Percentiles rank a stretch among this genome's conserved stretches.
Evolutionary conservation across 2,329 filamentous ascomycete genomes (phyloP).

Genomic region (Waltergamsia citrina): DNA sequence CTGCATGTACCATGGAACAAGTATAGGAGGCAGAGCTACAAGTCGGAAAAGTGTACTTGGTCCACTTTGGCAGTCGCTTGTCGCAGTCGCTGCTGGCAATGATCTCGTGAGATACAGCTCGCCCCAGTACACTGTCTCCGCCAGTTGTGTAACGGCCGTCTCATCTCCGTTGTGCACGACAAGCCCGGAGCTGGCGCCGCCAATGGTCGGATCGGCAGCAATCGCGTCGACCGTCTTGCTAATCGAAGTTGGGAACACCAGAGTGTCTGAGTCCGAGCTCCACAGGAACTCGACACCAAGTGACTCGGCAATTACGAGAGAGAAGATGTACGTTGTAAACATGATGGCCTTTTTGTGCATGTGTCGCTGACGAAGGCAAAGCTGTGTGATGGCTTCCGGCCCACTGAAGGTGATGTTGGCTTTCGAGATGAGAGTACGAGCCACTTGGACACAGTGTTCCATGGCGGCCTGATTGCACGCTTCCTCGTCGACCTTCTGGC

Average conservation of each 20-base stretch:
- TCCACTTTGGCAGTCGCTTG: constrained; percentile 14
- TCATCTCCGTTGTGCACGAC: constrained; percentile 13
- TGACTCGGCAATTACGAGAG: constrained; percentile 12
- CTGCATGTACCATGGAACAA: constrained; percentile 14
- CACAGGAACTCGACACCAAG: constrained; percentile 14
- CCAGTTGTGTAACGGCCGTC: constrained; percentile 10
- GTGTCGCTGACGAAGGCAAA: constrained; percentile 13
- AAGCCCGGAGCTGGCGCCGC: constrained; percentile 14
- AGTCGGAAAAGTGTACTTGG: constrained; percentile 13
- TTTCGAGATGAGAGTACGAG: constrained; percentile 8
- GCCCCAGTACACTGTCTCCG: constrained; percentile 14
- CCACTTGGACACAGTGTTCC: constrained; percentile 12
- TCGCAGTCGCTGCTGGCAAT: constrained; percentile 11
- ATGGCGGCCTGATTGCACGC: constrained; percentile 10
- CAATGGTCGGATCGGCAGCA: constrained; percentile 9
- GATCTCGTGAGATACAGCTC: constrained; percentile 14
- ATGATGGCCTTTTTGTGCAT: constrained; percentile 16
- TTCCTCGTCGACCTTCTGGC: constrained; percentile 6
- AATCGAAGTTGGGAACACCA: constrained; percentile 11
- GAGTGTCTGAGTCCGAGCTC: constrained; percentile 14
- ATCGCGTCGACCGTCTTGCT: constrained; percentile 11
- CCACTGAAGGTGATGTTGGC: constrained; percentile 9
- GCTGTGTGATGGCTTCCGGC: constrained; percentile 7
- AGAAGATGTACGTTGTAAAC: constrained; percentile 14
- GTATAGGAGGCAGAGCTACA: constrained; percentile 11